Evolutionary conservation across 129 eudicot genomes (phyloP).

Genomic region (Sambucus nigra): DNA sequence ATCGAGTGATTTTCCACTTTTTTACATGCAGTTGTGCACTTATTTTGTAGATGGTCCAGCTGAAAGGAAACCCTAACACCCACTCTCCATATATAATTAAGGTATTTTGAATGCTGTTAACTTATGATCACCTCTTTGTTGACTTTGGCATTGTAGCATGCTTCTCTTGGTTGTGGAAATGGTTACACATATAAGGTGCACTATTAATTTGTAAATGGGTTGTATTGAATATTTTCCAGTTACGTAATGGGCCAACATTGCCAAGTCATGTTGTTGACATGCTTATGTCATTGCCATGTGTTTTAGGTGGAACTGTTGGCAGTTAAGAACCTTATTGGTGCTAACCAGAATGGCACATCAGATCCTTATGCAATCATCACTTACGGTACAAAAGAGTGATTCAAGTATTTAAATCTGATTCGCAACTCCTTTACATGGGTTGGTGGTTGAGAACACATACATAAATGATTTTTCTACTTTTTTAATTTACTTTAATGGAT

Average conservation of each 20-base stretch:
- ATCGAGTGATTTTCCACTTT: constrained; percentile 33
- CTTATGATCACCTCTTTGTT: neutral
- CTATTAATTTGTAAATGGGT: neutral
- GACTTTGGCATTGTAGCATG: neutral
- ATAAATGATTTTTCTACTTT: neutral
- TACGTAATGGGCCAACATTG: neutral
- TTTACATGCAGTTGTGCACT: constrained; percentile 57
- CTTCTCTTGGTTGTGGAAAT: neutral
- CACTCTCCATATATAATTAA: constrained; percentile 63
- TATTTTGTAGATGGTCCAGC: constrained; percentile 83
- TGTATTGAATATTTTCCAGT: neutral
- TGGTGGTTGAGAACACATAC: neutral
- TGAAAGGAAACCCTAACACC: constrained; percentile 50
- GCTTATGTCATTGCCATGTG: neutral
- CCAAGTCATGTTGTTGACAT: constrained; percentile 9
- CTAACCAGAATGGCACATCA: constrained; percentile 90
- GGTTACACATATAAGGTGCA: neutral
- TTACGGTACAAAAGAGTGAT: constrained; percentile 87
- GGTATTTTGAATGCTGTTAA: constrained; percentile 42
- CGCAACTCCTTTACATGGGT: neutral
- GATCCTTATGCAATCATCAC: constrained; percentile 98
- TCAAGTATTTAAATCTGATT: constrained; percentile 50
- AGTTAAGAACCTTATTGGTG: constrained; percentile 84
- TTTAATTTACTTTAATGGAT: too few relatives aligned
- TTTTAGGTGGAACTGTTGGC: constrained; percentile 78